Conservation (phyloP, 1,284 basidiomycete genomes). For the Moesziomyces antarcticus region DNA sequence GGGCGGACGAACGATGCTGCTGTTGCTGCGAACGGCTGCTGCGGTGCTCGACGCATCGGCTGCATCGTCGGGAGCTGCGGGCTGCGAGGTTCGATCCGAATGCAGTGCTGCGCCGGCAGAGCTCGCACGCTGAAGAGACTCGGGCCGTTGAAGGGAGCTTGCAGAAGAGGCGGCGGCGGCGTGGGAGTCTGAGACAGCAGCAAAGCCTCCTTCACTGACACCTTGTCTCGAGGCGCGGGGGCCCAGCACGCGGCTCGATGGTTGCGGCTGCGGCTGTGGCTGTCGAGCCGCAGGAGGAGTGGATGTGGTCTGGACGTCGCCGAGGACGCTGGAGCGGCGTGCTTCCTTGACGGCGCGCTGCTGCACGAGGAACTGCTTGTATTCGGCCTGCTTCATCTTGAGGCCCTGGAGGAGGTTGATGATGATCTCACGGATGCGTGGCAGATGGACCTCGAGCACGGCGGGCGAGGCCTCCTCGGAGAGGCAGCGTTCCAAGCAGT, state of each 20-base stretch:
- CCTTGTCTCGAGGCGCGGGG: constrained; percentile 40
- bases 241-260: constrained; percentile 17
- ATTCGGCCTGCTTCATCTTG: constrained; percentile 88
- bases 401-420: constrained; percentile 90
- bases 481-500: constrained; percentile 87
- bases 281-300: constrained; percentile 8
- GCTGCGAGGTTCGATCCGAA: constrained; percentile 10
- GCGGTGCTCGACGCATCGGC: constrained; percentile 13
- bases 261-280: constrained; percentile 2
- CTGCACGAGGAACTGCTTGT: constrained; percentile 67
- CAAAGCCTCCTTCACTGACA: constrained; percentile 25
- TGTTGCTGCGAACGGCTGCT: constrained; percentile 1
- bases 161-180: background rate
- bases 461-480: constrained; percentile 87
- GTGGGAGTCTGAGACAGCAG: constrained; percentile 1
- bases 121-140: constrained; percentile 38
- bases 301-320: constrained; percentile 11
- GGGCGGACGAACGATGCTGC: constrained; percentile 26
- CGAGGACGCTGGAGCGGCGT: constrained; percentile 22
- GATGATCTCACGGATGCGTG: constrained; percentile 91
- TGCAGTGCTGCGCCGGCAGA: constrained; percentile 26
- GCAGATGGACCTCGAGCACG: constrained; percentile 88
- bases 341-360: constrained; percentile 43
- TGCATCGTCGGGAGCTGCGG: constrained; percentile 4
- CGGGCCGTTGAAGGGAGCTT: constrained; percentile 7